These are phyloP conservation scores for Canavalia gladiata DNA, from an alignment of 306 rosid genomes.

Conservation along the genomic window DNA sequence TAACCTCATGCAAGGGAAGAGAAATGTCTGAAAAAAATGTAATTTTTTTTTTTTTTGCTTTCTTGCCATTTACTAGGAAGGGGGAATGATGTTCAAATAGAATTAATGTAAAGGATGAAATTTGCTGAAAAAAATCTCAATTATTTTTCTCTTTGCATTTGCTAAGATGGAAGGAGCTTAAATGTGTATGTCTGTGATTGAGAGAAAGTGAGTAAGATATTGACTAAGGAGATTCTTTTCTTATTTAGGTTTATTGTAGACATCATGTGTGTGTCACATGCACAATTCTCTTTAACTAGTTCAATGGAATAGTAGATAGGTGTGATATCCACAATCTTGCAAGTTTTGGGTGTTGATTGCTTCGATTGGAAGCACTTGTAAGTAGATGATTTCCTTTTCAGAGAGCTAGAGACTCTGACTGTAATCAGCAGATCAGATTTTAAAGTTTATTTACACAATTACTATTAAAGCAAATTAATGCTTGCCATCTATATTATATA, in stretches of 20 bases:
- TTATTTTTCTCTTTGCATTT: neutral
- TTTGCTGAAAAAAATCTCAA: neutral
- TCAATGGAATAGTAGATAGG: neutral
- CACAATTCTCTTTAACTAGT: neutral
- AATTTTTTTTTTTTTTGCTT: neutral
- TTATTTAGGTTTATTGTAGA: slow-evolving; percentile 4
- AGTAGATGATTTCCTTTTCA: slow-evolving; percentile 22
- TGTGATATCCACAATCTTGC: slow-evolving; percentile 23
- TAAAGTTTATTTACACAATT: slow-evolving; percentile 23
- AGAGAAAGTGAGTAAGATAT: neutral
- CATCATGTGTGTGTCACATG: neutral
- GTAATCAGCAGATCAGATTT: slow-evolving; percentile 28
- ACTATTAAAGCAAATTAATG: slow-evolving; percentile 18
- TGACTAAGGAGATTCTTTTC: neutral
- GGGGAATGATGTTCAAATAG: neutral
- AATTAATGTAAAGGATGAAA: neutral
- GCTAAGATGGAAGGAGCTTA: neutral
- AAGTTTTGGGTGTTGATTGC: slow-evolving; percentile 31
- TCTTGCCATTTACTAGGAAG: slow-evolving; percentile 2
- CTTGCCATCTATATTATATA: slow-evolving; percentile 13
- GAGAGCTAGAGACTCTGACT: slow-evolving; percentile 21
- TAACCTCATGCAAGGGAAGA: neutral
- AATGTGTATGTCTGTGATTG: neutral
- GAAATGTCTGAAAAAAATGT: neutral
- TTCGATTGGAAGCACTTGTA: slow-evolving; percentile 28